These are phyloP conservation scores for Calonectria hawksworthii DNA, from an alignment of 2,329 filamentous ascomycete species.

Conservation along the genomic window DNA sequence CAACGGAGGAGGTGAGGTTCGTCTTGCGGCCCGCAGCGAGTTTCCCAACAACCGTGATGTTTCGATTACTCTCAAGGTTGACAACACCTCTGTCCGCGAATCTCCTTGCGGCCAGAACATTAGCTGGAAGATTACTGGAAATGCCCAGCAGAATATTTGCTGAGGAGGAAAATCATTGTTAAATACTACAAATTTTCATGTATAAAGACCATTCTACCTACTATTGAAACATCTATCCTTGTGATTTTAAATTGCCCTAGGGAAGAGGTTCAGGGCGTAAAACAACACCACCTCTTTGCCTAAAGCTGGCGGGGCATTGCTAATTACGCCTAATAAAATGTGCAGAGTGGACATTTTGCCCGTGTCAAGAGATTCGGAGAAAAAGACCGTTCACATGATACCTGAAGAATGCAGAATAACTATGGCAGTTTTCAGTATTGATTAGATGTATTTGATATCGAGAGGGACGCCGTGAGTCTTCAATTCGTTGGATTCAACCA, in stretches of 20 bases:
- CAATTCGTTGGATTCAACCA: not conserved
- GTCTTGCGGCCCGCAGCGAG: conserved; percentile 65
- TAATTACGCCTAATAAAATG: no score
- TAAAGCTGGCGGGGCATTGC: not conserved
- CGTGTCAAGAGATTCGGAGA: no score
- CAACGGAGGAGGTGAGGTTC: conserved; percentile 68
- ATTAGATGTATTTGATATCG: not conserved
- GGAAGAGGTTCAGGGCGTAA: not conserved
- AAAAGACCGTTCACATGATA: no score
- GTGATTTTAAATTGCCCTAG: not conserved
- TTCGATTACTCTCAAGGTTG: conserved; percentile 62
- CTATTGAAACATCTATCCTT: not conserved
- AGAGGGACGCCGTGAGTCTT: not conserved
- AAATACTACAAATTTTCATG: not conserved
- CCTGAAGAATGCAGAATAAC: no score
- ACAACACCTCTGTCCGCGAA: conserved; percentile 65
- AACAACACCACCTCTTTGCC: not conserved
- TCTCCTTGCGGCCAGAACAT: conserved; percentile 68
- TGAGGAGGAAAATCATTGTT: conserved; percentile 33
- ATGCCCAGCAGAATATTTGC: conserved; percentile 58
- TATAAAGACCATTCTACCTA: not conserved
- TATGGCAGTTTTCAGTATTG: no score
- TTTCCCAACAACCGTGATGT: conserved; percentile 68
- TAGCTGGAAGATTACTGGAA: conserved; percentile 63
- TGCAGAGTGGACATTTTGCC: no score